Base-by-base conservation (phyloP, 2,329 filamentous ascomycete genomes). In the Leptographium radiaticola region DNA sequence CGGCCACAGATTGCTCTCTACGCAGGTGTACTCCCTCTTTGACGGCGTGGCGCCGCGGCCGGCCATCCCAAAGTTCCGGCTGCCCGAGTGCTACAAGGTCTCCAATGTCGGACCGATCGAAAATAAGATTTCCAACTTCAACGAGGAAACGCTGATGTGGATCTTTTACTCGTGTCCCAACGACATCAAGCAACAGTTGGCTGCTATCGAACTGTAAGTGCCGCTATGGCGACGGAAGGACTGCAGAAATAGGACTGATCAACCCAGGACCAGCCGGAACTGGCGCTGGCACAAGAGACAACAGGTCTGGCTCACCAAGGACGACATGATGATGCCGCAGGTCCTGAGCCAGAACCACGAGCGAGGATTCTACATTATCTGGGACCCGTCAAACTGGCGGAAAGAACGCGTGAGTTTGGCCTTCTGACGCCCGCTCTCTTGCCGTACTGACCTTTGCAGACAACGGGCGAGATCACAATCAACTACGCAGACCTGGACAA, bases 261-360 rank as follows among this genome's bases (percentile, higher is more conserved):
- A 1, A 33, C 9, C 13, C 55, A 84, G 80, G 45, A 78, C 80
- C 60, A 75, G 75, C 55, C 75, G 81, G 20, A 82, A 82, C 64
- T 85, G 81, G 81, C 71, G 81, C 57, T 85, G 81, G 76, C 81
- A 85, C 64, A 83, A 83, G 69, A 81, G 81, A 64, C 67, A 81
- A 30, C 78, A 80, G 59, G 66, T 83, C 30, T 85, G 81, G 81
- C 67, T 85, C 50, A 84, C 81, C 6, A 84, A 84, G 65, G 81
- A 84, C 61, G 80, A 84, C 54, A 70, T 79, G 59, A 80, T 84
- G 78, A 74, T 77, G 46, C 81, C 81, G 34, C 78, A 81, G 55
- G 71, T 75, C 16, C 65, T 84, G 46, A 77, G 77, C 52, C 73
- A 74, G 13, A 76, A 70, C 52, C 76, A 80, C 50, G 81, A 85